phyloP scores from a whole-genome alignment of 305 asterid species.

The Fraxinus albicans region DNA sequence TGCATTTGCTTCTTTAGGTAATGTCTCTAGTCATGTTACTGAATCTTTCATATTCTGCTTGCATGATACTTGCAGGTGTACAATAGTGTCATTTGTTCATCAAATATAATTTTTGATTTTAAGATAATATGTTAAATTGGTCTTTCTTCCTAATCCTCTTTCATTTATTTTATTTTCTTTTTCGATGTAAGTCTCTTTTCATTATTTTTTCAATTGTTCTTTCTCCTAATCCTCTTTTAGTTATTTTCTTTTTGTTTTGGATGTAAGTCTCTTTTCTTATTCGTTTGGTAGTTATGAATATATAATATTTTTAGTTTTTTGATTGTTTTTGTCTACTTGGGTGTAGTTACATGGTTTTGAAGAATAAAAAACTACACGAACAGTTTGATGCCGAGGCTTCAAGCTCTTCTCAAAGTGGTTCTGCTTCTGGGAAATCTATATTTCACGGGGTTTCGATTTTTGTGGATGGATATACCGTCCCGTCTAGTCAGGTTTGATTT shows the following conservation, averaged over 20 bases:
- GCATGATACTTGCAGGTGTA: neutral
- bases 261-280: neutral
- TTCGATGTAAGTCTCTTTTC: neutral
- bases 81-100: neutral
- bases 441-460: slow-evolving; percentile 83
- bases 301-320: neutral
- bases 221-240: neutral
- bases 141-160: neutral
- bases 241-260: neutral
- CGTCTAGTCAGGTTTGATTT: slow-evolving; percentile 82
- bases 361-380: slow-evolving; percentile 84
- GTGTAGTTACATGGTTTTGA: slow-evolving; percentile 85
- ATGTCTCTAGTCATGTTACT: neutral
- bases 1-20: neutral
- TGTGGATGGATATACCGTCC: slow-evolving; percentile 97
- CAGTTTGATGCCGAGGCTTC: slow-evolving; percentile 92
- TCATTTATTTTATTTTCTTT: neutral
- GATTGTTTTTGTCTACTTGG: slow-evolving; percentile 30
- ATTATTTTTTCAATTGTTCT: neutral
- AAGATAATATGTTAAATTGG: neutral
- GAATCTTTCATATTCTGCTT: neutral
- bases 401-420: slow-evolving; percentile 58
- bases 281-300: neutral
- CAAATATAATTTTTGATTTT: neutral
- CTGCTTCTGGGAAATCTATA: slow-evolving; percentile 47